phyloP scores from a whole-genome alignment of 139 green algal species.

The Tetraselmis striata region DNA sequence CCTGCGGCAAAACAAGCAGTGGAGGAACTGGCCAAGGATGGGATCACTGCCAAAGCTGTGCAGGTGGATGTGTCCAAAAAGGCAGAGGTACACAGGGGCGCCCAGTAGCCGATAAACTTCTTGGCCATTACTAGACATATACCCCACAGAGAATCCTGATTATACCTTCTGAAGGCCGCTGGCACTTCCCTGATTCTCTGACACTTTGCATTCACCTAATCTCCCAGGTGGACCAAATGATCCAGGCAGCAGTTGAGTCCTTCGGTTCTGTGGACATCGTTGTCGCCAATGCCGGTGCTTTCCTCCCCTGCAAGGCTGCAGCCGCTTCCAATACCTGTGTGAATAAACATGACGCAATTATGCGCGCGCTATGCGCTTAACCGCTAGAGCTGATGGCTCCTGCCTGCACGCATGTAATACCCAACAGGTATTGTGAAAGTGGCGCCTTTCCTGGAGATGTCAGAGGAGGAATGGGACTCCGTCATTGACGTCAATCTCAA shows the following conservation, averaged over 20 bases:
- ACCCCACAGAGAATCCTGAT: no score
- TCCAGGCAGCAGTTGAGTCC: conserved; percentile 43
- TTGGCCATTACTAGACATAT: no score
- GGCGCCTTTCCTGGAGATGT: conserved; percentile 76
- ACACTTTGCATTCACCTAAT: no score
- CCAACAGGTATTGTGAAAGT: conserved; percentile 57
- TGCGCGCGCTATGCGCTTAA: neutral
- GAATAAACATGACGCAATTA: conserved; percentile 2
- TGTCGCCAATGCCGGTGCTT: conserved; percentile 45
- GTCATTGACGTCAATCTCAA: conserved; percentile 84
- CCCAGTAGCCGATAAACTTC: no score
- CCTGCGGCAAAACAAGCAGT: conserved; percentile 27
- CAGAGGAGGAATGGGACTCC: conserved; percentile 69
- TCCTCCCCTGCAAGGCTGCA: no score
- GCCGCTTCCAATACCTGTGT: no score
- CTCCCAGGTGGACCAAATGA: conserved; percentile 50
- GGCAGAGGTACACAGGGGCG: no score
- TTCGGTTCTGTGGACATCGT: conserved; percentile 65
- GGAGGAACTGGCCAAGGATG: conserved; percentile 29
- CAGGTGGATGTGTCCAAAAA: conserved; percentile 57
- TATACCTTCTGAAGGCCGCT: no score
- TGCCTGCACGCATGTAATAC: neutral
- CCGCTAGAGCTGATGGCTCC: neutral
- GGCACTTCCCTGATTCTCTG: no score
- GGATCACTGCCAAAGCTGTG: conserved; percentile 26